phyloP scores from a whole-genome alignment of 495 filamentous ascomycete genomes.

The Immersiella caudata region DNA sequence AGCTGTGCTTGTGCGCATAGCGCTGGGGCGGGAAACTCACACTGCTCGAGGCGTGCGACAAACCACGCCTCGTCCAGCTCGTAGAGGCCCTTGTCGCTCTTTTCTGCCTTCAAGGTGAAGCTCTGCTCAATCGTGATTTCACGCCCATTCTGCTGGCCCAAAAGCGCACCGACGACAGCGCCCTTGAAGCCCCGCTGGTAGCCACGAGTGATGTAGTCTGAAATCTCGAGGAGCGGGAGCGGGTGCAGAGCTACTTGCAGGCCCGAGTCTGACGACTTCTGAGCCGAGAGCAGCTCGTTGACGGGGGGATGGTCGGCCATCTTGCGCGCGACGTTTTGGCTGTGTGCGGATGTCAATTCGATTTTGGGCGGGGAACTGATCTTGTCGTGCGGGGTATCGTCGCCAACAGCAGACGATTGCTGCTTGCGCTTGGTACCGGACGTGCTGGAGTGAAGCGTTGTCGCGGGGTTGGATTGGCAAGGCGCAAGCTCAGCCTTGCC shows the following conservation, averaged over 20 bases:
- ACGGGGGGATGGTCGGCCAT: slow-evolving; percentile 16
- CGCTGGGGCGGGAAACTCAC: slow-evolving; percentile 57
- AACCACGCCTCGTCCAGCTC: slow-evolving; percentile 74
- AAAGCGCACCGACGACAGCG: slow-evolving; percentile 80
- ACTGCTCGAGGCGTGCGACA: slow-evolving; percentile 75
- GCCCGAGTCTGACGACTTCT: slow-evolving; percentile 70
- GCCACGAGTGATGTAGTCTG: slow-evolving; percentile 93
- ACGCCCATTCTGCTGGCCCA: slow-evolving; percentile 89
- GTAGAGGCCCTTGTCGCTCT: slow-evolving; percentile 53
- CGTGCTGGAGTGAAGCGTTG: not conserved
- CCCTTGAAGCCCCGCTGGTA: slow-evolving; percentile 72
- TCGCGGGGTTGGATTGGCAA: slow-evolving; percentile 24
- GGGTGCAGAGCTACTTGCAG: slow-evolving; percentile 88
- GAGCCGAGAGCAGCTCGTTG: slow-evolving; percentile 47
- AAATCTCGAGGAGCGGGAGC: slow-evolving; percentile 92
- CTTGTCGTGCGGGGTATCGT: slow-evolving; percentile 7
- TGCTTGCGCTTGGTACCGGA: slow-evolving; percentile 14
- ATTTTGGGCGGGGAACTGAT: not conserved
- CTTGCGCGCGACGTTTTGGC: not conserved
- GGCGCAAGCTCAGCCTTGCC: slow-evolving; percentile 37
- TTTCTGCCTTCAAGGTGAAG: slow-evolving; percentile 72
- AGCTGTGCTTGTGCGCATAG: not conserved
- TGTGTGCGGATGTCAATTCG: not conserved
- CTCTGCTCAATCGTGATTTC: slow-evolving; percentile 90
- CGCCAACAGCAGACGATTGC: not conserved